Percentiles rank a stretch among this genome's conserved stretches.
phyloP scores from a whole-genome alignment of 805 yeast genomes.

The Saturnispora saitoi region DNA sequence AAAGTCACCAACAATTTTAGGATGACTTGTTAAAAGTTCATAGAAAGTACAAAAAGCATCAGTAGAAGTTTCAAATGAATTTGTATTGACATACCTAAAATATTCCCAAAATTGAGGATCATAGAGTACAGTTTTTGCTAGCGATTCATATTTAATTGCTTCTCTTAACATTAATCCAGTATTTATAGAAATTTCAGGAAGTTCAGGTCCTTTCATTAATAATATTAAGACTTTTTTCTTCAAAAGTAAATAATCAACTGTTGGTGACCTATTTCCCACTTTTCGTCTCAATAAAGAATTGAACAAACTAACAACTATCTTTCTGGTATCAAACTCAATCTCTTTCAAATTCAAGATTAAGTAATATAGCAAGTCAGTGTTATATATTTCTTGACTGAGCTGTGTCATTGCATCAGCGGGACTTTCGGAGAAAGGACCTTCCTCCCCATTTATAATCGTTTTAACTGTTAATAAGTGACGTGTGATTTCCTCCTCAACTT shows the following conservation, averaged over 20 bases:
- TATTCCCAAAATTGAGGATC: conserved; percentile 70
- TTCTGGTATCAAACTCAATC: conserved; percentile 84
- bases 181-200: conserved; percentile 61
- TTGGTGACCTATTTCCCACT: conserved; percentile 68
- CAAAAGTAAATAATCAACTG: conserved; percentile 71
- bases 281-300: conserved; percentile 71
- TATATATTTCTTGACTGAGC: conserved; percentile 72
- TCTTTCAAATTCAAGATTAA: conserved; percentile 51
- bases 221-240: conserved; percentile 56
- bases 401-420: conserved; percentile 68
- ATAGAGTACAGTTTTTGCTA: conserved; percentile 51
- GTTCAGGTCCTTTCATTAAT: conserved; percentile 66
- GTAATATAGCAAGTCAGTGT: conserved; percentile 56
- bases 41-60: conserved; percentile 75
- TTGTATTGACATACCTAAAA: conserved; percentile 66
- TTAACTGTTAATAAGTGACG: conserved; percentile 58
- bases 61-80: conserved; percentile 82
- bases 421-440: conserved; percentile 25
- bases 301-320: conserved; percentile 69
- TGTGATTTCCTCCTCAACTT: conserved; percentile 63
- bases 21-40: conserved; percentile 63
- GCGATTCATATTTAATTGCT: conserved; percentile 68
- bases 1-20: conserved; percentile 62
- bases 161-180: conserved; percentile 78
- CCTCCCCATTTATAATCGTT: conserved; percentile 47